Evolutionary conservation across 345 rosid species (phyloP), one percentile per base, ranked within the genome.

Genomic region (Anacardium occidentale): DNA sequence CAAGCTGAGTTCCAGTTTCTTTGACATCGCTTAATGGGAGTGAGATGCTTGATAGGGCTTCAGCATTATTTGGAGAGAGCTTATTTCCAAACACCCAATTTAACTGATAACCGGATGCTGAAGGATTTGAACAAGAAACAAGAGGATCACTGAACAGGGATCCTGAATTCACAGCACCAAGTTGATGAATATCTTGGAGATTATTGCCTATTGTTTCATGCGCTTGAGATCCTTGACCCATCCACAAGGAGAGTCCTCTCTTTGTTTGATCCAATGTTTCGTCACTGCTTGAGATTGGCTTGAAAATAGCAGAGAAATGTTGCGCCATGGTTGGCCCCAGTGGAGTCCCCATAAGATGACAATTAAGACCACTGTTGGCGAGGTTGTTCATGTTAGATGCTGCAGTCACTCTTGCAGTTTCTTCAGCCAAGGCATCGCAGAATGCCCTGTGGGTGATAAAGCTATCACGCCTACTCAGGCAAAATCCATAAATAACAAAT

Each of bases 391-490:
- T 73, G 74, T 58, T 80, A 4, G 98, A 78, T 64, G 85, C 87
- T 72, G 96, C 99, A 71, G 84, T 92, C 70, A 95, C 82, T 73
- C 98, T 87, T 1, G 97, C 97, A 4, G 98, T 85, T 84, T 95
- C 98, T 81, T 92, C 97, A 2, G 99, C 99, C 66, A 95, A 88
- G 14, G 99, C 99, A 48, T 92, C 98, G 57, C 99, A 95, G 76
- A 91, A 95, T 5, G 99, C 99, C 77, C 99, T 85, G n/a, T 95
- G 99, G 10, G 98, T 95, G 51, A 95, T 82, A 75, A 95, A 95
- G 72, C 98, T 95, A 72, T 95, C 99, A 64, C 98, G 78, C 87
- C 99, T 95, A 88, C 78, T 60, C 75, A 54, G 52, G 59, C 44
- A 64, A 64, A 64, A 34, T 0, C 51, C 65, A 51, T 51, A 56